These are phyloP conservation scores for Lycium ferocissimum DNA, from an alignment of 257 asterid genomes.

Conservation along the genomic window DNA sequence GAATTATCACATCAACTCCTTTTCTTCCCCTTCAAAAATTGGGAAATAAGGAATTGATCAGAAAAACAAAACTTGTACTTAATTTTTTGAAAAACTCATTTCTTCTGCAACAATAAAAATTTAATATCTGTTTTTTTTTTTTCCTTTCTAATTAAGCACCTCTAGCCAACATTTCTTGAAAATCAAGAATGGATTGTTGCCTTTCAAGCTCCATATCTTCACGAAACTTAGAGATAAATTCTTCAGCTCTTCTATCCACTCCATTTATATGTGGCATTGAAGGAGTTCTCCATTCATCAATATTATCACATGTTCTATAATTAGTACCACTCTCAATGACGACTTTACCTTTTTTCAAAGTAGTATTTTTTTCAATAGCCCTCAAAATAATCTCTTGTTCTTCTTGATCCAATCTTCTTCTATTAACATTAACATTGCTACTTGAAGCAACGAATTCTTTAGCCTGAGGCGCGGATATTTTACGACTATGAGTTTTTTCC, in stretches of 20 bases:
- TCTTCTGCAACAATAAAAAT: background rate
- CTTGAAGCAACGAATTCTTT: slow-evolving; percentile 40
- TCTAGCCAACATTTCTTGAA: slow-evolving; percentile 71
- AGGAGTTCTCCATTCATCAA: slow-evolving; percentile 44
- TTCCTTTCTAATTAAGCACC: slow-evolving; percentile 39
- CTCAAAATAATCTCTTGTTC: background rate
- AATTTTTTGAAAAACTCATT: background rate
- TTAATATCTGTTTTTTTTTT: background rate
- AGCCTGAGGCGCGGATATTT: background rate
- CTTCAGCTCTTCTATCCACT: slow-evolving; percentile 61
- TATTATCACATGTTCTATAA: background rate
- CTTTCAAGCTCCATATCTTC: slow-evolving; percentile 68
- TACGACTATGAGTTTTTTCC: background rate
- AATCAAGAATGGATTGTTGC: slow-evolving; percentile 65
- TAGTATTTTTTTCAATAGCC: background rate
- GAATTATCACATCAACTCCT: background rate
- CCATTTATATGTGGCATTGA: slow-evolving; percentile 45
- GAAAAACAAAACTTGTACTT: background rate
- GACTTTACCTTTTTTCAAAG: slow-evolving; percentile 14
- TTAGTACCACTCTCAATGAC: slow-evolving; percentile 34
- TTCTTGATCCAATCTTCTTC: background rate
- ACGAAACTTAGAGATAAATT: slow-evolving; percentile 61
- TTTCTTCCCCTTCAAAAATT: slow-evolving; percentile 21
- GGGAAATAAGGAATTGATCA: slow-evolving; percentile 20
- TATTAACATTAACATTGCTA: background rate